Conservation (phyloP, 345 rosid genomes). For the Eucalyptus pauciflora region DNA sequence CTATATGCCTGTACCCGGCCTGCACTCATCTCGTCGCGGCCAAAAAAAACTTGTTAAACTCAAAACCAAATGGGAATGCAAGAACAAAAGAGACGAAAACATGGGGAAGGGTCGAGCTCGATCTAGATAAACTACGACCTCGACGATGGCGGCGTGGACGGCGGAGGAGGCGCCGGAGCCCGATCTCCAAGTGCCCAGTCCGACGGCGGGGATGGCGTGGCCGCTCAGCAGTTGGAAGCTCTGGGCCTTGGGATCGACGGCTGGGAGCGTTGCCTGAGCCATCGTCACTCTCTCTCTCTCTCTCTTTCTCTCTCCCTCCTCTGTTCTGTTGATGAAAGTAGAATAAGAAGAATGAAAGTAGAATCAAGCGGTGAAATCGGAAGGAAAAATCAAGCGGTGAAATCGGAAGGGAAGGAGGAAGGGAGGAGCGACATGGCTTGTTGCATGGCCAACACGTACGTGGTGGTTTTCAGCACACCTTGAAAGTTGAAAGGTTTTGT, state of each 20-base stretch:
- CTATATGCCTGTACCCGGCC: conserved; percentile 48
- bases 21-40: background rate
- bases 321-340: background rate
- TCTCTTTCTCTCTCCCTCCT: too few species aligned
- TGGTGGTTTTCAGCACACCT: background rate
- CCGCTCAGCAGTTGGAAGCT: conserved; percentile 33
- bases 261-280: conserved; percentile 26
- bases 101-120: background rate
- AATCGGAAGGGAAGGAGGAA: background rate
- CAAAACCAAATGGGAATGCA: background rate
- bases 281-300: background rate
- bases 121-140: conserved; percentile 6
- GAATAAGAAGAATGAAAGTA: background rate
- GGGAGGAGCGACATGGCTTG: background rate
- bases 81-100: background rate
- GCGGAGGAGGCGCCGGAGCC: conserved; percentile 22
- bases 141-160: conserved; percentile 31
- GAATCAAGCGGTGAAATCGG: background rate
- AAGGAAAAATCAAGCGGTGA: background rate
- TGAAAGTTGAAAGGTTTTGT: background rate
- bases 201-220: conserved; percentile 42
- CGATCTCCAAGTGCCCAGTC: conserved; percentile 40
- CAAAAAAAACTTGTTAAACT: background rate
- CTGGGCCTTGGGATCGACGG: conserved; percentile 7
- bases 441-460: background rate